A percentile compares a stretch with the other conserved stretches of the same genome.
phyloP scores from a whole-genome alignment of 75 land plant species.

The Azolla pinnata region DNA sequence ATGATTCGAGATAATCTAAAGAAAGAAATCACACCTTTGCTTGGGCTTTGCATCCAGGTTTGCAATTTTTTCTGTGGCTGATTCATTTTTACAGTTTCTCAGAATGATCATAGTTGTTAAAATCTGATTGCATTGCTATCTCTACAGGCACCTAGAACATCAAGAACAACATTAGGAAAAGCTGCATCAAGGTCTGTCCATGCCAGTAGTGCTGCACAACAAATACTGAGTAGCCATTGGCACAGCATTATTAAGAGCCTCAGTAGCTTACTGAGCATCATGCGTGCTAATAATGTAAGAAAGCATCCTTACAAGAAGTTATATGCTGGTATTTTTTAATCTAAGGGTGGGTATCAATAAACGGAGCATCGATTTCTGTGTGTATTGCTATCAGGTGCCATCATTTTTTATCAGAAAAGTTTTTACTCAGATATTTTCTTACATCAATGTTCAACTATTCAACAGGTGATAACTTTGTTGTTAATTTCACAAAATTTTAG shows the following conservation, averaged over 20 bases:
- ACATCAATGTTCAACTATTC: conserved; percentile 71
- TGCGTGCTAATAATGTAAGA: conserved; percentile 84
- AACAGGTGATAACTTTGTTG: conserved; percentile 76
- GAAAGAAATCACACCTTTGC: conserved; percentile 89
- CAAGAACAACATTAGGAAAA: conserved; percentile 86
- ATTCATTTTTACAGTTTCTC: background rate
- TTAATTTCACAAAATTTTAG: no score
- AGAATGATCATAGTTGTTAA: no score
- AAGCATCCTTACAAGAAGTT: no score
- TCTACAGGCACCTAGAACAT: conserved; percentile 80
- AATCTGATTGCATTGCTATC: background rate
- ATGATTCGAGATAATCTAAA: conserved; percentile 94
- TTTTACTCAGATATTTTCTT: conserved; percentile 76
- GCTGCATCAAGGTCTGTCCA: conserved; percentile 52
- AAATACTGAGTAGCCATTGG: conserved; percentile 84
- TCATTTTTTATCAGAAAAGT: conserved; percentile 62
- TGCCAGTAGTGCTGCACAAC: conserved; percentile 59
- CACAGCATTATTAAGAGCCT: conserved; percentile 93
- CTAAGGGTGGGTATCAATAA: no score
- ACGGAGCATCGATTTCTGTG: no score
- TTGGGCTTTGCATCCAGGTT: conserved; percentile 93
- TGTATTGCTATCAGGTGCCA: conserved; percentile 64
- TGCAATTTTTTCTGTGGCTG: background rate
- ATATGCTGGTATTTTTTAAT: no score
- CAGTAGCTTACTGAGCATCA: conserved; percentile 59